Evolutionary conservation across 2,329 filamentous ascomycete species (phyloP).

Genomic region (Coniochaeta hoffmannii): DNA sequence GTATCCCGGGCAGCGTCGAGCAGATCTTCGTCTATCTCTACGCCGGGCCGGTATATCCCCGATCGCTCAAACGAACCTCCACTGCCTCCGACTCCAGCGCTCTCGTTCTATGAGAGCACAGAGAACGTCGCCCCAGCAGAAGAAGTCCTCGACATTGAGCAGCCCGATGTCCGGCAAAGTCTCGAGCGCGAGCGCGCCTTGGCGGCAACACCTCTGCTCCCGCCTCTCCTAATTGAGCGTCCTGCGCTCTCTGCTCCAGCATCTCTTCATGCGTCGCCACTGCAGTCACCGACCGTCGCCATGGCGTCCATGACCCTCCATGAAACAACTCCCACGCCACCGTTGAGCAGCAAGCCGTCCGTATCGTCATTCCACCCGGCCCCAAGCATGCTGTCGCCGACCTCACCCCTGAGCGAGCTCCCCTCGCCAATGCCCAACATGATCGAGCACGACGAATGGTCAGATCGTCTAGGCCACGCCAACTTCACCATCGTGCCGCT

Average conservation of each 20-base stretch:
- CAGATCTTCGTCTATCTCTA: constrained; percentile 70
- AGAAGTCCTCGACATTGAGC: constrained; percentile 44
- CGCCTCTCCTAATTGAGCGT: constrained; percentile 64
- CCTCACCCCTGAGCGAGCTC: constrained; percentile 36
- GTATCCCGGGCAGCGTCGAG: constrained; percentile 66
- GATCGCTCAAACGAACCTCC: constrained; percentile 43
- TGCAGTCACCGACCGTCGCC: constrained; percentile 79
- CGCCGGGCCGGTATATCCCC: constrained; percentile 39
- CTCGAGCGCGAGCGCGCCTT: constrained; percentile 52
- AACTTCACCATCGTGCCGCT: constrained; percentile 84
- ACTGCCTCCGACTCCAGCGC: constrained; percentile 53
- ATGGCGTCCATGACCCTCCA: constrained; percentile 24
- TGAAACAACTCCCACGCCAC: constrained; percentile 52
- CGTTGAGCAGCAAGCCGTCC: constrained; percentile 71
- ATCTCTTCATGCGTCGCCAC: constrained; percentile 64
- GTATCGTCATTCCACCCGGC: constrained; percentile 63
- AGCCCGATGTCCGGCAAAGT: constrained; percentile 39
- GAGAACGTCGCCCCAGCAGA: constrained; percentile 43
- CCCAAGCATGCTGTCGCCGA: constrained; percentile 54
- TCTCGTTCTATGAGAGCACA: constrained; percentile 54
- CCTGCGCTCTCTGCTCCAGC: constrained; percentile 34
- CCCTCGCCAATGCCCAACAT: constrained; percentile 55
- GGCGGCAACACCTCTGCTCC: constrained; percentile 77
- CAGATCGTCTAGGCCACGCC: constrained; percentile 77
- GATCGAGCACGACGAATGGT: constrained; percentile 71